Conservation (phyloP, 2,329 filamentous ascomycete species). For the Pseudocercospora fuligena region DNA sequence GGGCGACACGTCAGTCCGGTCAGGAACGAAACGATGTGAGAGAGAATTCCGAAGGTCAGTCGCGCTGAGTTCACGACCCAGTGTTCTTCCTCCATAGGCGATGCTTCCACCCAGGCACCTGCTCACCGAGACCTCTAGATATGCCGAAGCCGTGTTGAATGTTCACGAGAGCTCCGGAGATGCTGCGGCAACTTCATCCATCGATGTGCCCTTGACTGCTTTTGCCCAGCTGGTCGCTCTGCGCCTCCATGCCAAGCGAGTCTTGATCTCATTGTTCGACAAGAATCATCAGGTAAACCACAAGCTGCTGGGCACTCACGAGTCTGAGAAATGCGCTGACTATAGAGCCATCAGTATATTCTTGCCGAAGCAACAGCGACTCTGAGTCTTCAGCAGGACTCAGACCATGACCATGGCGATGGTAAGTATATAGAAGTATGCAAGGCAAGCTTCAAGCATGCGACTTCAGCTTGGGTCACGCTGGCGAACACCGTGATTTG, state of each 20-base stretch:
- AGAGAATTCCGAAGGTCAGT: slow-evolving; percentile 22
- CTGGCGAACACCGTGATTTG: neutral
- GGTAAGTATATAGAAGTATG: neutral
- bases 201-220: slow-evolving; percentile 43
- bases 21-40: slow-evolving; percentile 5
- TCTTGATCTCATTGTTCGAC: slow-evolving; percentile 52
- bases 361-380: slow-evolving; percentile 56
- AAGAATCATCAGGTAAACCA: slow-evolving; percentile 46
- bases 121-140: slow-evolving; percentile 13
- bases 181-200: slow-evolving; percentile 10
- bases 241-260: slow-evolving; percentile 42
- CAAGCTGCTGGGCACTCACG: neutral
- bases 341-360: slow-evolving; percentile 49
- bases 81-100: neutral
- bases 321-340: neutral
- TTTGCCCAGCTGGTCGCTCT: slow-evolving; percentile 50
- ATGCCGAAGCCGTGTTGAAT: slow-evolving; percentile 21
- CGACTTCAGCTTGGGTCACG: too few species aligned
- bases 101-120: neutral
- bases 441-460: neutral
- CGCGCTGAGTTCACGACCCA: neutral
- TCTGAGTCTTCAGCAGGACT: slow-evolving; percentile 42
- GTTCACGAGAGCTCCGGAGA: slow-evolving; percentile 3
- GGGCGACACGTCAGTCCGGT: neutral
- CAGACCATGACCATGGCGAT: slow-evolving; percentile 42